Evolutionary conservation across 495 filamentous ascomycete species (phyloP), one percentile per base, ranked within the genome.

Genomic region (Staphylotrichum longicolle): DNA sequence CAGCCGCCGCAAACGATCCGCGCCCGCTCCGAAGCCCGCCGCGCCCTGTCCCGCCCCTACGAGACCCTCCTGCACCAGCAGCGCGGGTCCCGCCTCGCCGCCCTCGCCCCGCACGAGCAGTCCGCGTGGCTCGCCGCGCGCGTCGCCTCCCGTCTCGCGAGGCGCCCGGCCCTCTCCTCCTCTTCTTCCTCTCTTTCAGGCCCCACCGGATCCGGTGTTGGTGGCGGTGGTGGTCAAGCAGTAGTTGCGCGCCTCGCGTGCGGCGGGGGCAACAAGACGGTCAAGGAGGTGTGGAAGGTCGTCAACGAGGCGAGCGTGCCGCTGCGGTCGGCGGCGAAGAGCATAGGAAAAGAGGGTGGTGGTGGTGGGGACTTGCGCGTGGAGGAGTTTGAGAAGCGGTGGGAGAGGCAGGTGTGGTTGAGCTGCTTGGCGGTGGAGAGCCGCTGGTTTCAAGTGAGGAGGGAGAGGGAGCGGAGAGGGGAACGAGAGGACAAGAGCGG

Each of bases 211-310:
- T 27, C 20, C 20, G 20, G 20, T n/a, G n/a, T n/a, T n/a, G n/a
- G n/a, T 27, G 20, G 20, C 20, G 20, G n/a, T 10, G 49, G 27
- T 20, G 32, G 27, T 12, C n/a, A 27, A 5, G 56, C 32, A 10
- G 34, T 40, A 7, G 11, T 55, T 0, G 33, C 42, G 10, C 8
- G 35, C 14, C 14, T 61, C 2, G 44, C 58, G 4, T 61, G 58
- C n/a, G 58, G 58, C 32, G 58, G 58, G 11, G 44, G 75, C 67
- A 2, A 69, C 69, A 60, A 80, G 77, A 66, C 72, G 46, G 73
- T 79, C 58, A 77, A 73, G 58, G 82, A 84, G 56, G 72, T 80
- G 52, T 82, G 79, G 80, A 75, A 75, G 57, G 60, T 66, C 6
- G 65, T 81, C 3, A 77, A 77, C 70, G 75, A 82, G 52, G 66